Conservation (phyloP, 2,329 filamentous ascomycete species). For the Pseudogymnoascus sp. region DNA sequence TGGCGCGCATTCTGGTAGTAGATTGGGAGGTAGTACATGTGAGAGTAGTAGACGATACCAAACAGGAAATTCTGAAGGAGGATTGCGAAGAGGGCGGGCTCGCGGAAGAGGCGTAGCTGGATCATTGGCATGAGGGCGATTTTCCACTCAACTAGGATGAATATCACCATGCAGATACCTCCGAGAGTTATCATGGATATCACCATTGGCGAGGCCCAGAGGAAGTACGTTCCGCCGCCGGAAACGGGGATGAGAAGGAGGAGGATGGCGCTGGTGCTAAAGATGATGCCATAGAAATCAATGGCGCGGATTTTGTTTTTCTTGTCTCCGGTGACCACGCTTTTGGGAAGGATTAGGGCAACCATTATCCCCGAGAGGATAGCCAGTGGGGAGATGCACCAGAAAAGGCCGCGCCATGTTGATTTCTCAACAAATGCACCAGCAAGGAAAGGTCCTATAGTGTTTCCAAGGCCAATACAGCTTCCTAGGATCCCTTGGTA, state of each 20-base stretch:
- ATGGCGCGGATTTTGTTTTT: constrained; percentile 45
- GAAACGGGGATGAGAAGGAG: constrained; percentile 57
- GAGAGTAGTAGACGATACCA: constrained; percentile 51
- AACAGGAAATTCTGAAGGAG: constrained; percentile 53
- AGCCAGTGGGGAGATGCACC: constrained; percentile 45
- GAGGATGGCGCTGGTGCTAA: constrained; percentile 48
- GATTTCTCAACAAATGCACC: constrained; percentile 32
- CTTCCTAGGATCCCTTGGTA: constrained; percentile 38
- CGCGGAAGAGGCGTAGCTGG: constrained; percentile 42
- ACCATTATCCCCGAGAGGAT: constrained; percentile 38
- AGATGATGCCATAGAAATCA: constrained; percentile 50
- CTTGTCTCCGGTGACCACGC: constrained; percentile 41
- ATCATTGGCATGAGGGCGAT: constrained; percentile 47
- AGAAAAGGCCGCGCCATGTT: constrained; percentile 40
- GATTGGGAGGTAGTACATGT: constrained; percentile 53
- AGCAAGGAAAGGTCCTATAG: constrained; percentile 38
- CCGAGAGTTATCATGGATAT: constrained; percentile 52
- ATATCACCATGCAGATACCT: constrained; percentile 37
- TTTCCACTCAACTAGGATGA: constrained; percentile 49
- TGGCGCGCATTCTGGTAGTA: constrained; percentile 50
- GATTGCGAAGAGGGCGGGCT: constrained; percentile 44
- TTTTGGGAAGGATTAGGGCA: constrained; percentile 44
- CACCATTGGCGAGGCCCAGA: constrained; percentile 49
- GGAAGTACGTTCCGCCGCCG: constrained; percentile 50
- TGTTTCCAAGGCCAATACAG: constrained; percentile 36